These are phyloP conservation scores for Croton laevigatus DNA, from an alignment of 441 rosid species.

Conservation along the genomic window DNA sequence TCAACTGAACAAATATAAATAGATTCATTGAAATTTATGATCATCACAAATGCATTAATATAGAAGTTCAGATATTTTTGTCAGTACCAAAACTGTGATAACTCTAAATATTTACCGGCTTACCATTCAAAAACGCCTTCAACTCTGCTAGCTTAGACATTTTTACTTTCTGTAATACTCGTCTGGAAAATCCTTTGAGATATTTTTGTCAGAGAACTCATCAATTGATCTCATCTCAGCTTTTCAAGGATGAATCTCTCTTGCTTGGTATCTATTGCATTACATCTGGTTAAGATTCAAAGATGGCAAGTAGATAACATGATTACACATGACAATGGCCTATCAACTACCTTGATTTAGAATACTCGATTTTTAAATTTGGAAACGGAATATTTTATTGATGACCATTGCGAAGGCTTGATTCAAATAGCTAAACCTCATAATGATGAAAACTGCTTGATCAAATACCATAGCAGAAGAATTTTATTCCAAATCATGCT, in stretches of 20 bases:
- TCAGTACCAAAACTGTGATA: no score
- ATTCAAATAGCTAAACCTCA: neutral
- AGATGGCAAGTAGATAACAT: constrained; percentile 3
- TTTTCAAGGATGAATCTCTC: constrained; percentile 73
- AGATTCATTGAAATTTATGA: neutral
- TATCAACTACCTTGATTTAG: neutral
- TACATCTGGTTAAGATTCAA: constrained; percentile 36
- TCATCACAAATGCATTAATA: neutral
- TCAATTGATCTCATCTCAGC: constrained; percentile 61
- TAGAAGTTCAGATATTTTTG: neutral
- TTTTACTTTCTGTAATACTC: neutral
- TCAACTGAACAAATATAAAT: neutral
- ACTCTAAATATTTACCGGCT: no score
- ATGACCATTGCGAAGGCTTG: neutral
- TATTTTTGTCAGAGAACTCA: constrained; percentile 30
- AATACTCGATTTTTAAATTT: neutral
- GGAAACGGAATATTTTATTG: neutral
- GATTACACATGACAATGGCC: constrained; percentile 6
- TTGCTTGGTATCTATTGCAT: constrained; percentile 61
- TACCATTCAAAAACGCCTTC: no score
- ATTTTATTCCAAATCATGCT: constrained; percentile 1
- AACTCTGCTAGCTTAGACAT: neutral
- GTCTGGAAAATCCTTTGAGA: constrained; percentile 19
- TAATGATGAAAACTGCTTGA: neutral
- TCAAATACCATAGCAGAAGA: neutral